Conservation (phyloP, 2,329 filamentous ascomycete genomes). For the Scorias spongiosa region DNA sequence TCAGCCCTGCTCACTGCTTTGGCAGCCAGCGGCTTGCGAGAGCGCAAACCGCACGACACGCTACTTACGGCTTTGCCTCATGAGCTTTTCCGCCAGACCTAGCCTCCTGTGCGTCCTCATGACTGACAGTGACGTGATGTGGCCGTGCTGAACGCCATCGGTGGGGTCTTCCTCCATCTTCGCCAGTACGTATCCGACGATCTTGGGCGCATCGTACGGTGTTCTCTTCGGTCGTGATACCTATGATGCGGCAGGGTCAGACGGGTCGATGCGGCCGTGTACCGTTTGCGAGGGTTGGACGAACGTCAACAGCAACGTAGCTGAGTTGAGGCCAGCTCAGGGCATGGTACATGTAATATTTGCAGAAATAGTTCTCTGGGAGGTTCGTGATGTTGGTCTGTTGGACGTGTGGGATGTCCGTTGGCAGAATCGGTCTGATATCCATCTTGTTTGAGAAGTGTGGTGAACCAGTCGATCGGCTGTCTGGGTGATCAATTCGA, state of each 20-base stretch:
- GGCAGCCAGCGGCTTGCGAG: too few species aligned
- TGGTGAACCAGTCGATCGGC: too few species aligned
- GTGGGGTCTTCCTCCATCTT: constrained; percentile 98
- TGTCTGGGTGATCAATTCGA: too few species aligned
- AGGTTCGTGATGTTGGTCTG: constrained; percentile 98
- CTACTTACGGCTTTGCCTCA: constrained; percentile 80
- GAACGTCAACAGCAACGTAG: constrained; percentile 79
- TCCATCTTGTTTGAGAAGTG: constrained; percentile 47
- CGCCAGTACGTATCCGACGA: constrained; percentile 96
- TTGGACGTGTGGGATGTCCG: constrained; percentile 83
- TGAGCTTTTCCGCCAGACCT: constrained; percentile 91
- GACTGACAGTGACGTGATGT: constrained; percentile 88
- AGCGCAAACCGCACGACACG: not conserved
- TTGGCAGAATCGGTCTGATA: constrained; percentile 71
- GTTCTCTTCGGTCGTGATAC: constrained; percentile 63
- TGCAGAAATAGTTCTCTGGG: constrained; percentile 98
- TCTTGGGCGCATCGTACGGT: constrained; percentile 83
- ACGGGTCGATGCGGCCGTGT: not conserved
- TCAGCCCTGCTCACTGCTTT: not conserved
- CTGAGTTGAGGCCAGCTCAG: constrained; percentile 95
- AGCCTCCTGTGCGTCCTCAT: constrained; percentile 89
- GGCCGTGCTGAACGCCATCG: constrained; percentile 82
- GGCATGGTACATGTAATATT: constrained; percentile 99
- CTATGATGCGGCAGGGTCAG: constrained; percentile 12
- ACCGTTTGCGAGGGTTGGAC: constrained; percentile 7